Conservation (phyloP, 2,329 filamentous ascomycete genomes). For the Huntiella bhutanensis region DNA sequence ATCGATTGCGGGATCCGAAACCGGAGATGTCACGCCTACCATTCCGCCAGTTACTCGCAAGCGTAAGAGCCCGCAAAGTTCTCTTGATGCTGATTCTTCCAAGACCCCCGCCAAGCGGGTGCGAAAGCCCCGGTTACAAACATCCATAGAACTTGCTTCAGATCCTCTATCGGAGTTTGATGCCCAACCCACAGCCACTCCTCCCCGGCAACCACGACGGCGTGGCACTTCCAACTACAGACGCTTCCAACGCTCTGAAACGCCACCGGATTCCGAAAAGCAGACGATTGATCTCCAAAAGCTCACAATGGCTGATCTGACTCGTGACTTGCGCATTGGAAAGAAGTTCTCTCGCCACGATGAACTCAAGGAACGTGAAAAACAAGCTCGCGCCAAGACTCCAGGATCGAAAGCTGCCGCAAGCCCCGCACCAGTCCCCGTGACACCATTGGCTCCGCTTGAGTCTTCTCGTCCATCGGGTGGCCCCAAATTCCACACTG, state of each 20-base stretch:
- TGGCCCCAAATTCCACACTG: conserved; percentile 40
- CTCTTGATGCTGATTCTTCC: not conserved
- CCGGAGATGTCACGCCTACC: not conserved
- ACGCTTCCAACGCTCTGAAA: conserved; percentile 27
- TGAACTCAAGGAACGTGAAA: conserved; percentile 50
- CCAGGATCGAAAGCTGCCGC: conserved; percentile 21
- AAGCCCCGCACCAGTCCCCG: conserved; percentile 3
- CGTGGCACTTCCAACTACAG: conserved; percentile 8
- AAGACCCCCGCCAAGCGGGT: conserved; percentile 3
- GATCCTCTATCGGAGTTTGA: conserved; percentile 11
- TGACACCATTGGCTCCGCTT: not conserved
- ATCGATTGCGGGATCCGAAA: conserved; percentile 7
- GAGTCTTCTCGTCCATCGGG: conserved; percentile 10
- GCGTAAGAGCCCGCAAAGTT: not conserved
- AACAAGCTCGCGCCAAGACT: conserved; percentile 21
- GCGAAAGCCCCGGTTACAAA: conserved; percentile 16
- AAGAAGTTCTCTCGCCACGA: conserved; percentile 58
- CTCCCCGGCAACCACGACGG: not conserved
- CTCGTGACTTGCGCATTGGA: conserved; percentile 48
- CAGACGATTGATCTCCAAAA: conserved; percentile 44
- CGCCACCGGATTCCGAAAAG: conserved; percentile 44
- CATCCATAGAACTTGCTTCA: conserved; percentile 11
- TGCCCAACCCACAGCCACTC: conserved; percentile 11
- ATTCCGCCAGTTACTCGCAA: not conserved
- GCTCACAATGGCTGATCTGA: conserved; percentile 56